Evolutionary conservation across 2,329 filamentous ascomycete genomes (phyloP).

Genomic region (Hypoxylon sp.): DNA sequence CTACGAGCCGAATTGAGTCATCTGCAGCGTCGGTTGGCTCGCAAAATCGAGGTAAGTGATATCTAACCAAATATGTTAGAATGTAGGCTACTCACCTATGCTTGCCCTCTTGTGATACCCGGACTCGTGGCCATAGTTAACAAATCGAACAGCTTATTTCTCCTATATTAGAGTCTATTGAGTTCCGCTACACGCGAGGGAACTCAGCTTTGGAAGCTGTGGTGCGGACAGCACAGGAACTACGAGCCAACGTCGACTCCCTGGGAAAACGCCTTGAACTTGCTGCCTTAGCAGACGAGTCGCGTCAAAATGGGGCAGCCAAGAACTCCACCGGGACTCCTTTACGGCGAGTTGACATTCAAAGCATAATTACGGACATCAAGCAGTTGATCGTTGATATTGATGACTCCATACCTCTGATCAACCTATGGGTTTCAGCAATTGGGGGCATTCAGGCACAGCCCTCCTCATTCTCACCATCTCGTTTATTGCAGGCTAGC

Average conservation of each 20-base stretch:
- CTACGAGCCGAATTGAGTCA: constrained; percentile 75
- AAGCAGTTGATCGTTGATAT: constrained; percentile 81
- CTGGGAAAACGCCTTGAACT: constrained; percentile 81
- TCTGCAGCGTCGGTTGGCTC: constrained; percentile 81
- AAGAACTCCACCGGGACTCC: constrained; percentile 64
- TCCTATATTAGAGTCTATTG: constrained; percentile 50
- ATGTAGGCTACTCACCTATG: constrained; percentile 36
- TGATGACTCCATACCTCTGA: constrained; percentile 89
- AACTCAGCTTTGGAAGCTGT: constrained; percentile 82
- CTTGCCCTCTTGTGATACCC: constrained; percentile 1
- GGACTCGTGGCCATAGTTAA: constrained; percentile 14
- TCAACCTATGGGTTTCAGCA: constrained; percentile 94
- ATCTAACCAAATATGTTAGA: constrained; percentile 19
- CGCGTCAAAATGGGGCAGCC: constrained; percentile 56
- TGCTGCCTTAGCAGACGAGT: constrained; percentile 74
- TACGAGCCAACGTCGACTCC: constrained; percentile 85
- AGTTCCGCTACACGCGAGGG: constrained; percentile 64
- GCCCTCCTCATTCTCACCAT: constrained; percentile 87
- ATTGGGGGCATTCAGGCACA: constrained; percentile 89
- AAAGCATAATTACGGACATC: constrained; percentile 79
- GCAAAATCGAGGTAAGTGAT: constrained; percentile 80
- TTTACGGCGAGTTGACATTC: constrained; percentile 74
- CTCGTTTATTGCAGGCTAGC: constrained; percentile 90
- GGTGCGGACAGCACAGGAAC: constrained; percentile 81
- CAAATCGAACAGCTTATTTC: constrained; percentile 47